Conservation (phyloP, 2,329 filamentous ascomycete species). For the Stachybotrys elegans region DNA sequence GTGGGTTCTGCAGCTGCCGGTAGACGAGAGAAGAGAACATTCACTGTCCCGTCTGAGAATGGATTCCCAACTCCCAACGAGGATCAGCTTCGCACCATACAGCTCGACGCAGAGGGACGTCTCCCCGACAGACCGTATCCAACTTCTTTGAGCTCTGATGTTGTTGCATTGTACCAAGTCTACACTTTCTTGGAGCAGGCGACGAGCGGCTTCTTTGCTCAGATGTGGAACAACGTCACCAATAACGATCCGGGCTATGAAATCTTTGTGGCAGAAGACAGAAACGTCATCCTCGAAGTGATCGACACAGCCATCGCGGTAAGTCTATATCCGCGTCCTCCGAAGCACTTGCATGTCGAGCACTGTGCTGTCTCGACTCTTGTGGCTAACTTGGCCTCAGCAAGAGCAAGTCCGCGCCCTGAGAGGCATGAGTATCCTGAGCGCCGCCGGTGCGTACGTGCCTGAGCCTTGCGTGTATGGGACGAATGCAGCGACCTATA, state of each 20-base stretch:
- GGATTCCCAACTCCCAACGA: constrained; percentile 55
- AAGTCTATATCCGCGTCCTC: too few relatives aligned
- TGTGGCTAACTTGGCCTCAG: constrained; percentile 18
- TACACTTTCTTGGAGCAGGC: constrained; percentile 70
- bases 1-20: too few relatives aligned
- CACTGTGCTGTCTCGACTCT: neutral
- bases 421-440: constrained; percentile 52
- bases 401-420: constrained; percentile 66
- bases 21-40: too few relatives aligned
- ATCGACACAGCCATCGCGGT: constrained; percentile 46
- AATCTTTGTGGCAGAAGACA: constrained; percentile 28
- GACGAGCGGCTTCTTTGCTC: constrained; percentile 64
- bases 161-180: constrained; percentile 54
- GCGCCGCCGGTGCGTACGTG: constrained; percentile 42
- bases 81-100: constrained; percentile 44
- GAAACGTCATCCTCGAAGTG: constrained; percentile 9
- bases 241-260: constrained; percentile 45
- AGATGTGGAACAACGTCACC: constrained; percentile 62
- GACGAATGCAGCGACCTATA: constrained; percentile 55
- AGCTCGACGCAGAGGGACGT: constrained; percentile 52
- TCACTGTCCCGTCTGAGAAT: constrained; percentile 36
- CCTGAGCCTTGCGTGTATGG: constrained; percentile 61
- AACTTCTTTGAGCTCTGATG: constrained; percentile 40
- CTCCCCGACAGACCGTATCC: constrained; percentile 55
- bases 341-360: too few relatives aligned